Base-by-base conservation (phyloP, 768 basidiomycete genomes). In the Pleurotus citrinopileatus region DNA sequence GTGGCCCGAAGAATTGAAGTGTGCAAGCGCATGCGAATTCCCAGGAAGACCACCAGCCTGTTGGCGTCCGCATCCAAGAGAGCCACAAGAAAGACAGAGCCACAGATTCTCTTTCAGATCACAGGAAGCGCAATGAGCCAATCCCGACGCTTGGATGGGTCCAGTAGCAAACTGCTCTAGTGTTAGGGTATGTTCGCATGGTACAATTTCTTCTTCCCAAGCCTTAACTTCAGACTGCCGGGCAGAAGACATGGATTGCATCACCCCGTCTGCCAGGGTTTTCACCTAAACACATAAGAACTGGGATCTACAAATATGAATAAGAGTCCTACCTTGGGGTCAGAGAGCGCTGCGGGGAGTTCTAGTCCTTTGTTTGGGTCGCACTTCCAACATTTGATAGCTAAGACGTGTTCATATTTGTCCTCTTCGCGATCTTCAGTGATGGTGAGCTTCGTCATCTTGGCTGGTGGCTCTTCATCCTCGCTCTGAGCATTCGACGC, bases 201-300 rank as follows among this genome's bases (percentile, higher is more conserved):
- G 70, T 0, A 74, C 63, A 37, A 97, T 87, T 60, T 98, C 96
- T 67, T 98, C 95, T 66, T 98, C 94, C 97, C 97, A 99, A 4
- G 97, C 89, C 70, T 97, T 89, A 44, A 99, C 89, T 63, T 98
- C 94, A 0, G 89, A 92, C 65, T 96, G 89, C 44, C 94, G 90
- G 0, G 92, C 89, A 1, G 93, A 95, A 0, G 94, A 93, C 61
- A 92, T 74, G 1, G 94, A 86, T 1, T 78, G 73, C 83, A 97
- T 86, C 53, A 96, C 75, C 0, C 80, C 83, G 19, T 86, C 78
- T 3, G 82, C 73, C 8, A 94, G 70, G 0, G 72, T 63, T 58
- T 78, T 79, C 36, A 83, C 72, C 83, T 88, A 55, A 0, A 19
- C 36, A 2, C 7, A 29, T 55, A 26, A 60, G 47, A 26, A 13